Base-by-base conservation (phyloP, 768 basidiomycete species). In the Russula abietina region DNA sequence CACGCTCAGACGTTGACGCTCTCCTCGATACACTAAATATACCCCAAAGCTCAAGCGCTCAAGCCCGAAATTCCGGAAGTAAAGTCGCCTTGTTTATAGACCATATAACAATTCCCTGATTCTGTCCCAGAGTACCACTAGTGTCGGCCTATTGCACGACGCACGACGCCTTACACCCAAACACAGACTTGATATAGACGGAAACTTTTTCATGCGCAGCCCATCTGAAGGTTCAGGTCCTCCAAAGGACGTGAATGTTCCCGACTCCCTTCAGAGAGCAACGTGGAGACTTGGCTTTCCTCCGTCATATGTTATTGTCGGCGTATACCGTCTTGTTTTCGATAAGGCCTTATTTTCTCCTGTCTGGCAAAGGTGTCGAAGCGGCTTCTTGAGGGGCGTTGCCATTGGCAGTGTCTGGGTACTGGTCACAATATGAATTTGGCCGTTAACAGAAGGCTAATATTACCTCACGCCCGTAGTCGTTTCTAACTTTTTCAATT, bases 251-350 rank as follows among this genome's bases (percentile, higher is more conserved):
- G 14, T 24, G 19, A 10, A 48, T 2, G 12, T 58, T n/a, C 61
- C 61, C 7, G 33, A 38, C 3, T 64, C 74, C 26, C 79, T 89
- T 11, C 73, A 75, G 30, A 76, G 81, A n/a, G 83, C 87, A 0
- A 77, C 78, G 1, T 72, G 80, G 12, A 81, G 90, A 32, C 80
- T 96, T 57, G 76, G 84, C 48, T 88, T 93, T 67, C 85, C 91
- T 0, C 90, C 93, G 0, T 86, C 87, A 3, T 97, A 97, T 71
- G 84, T 87, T 51, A 73, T 91, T 4, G 92, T 97, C 0, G 93
- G 93, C 0, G 81, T 86, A 19, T 96, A 95, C 73, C 78, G 93
- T 32, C 77, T 97, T 7, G 80, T 84, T 69, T 91, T 88, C 0
- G 93, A 95, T 72, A 77, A 81, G 43, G 74, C 74, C 16, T 75